These are phyloP conservation scores for Dryas drummondii DNA, from an alignment of 306 rosid genomes.

Conservation along the genomic window DNA sequence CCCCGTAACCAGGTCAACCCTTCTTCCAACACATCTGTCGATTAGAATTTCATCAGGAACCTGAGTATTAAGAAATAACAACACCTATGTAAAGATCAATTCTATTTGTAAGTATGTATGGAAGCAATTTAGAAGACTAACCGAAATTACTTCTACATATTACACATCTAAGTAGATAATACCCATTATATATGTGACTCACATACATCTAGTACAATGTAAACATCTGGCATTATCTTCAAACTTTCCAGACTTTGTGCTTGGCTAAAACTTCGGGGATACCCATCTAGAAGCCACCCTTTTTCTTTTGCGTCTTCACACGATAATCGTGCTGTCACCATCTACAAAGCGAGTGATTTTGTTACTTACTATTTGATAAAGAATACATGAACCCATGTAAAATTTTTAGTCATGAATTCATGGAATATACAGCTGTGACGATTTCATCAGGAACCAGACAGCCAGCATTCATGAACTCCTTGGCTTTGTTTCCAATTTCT, in stretches of 20 bases:
- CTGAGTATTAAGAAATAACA: conserved; percentile 63
- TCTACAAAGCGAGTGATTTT: conserved; percentile 41
- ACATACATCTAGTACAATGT: conserved; percentile 78
- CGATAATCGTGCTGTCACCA: conserved; percentile 77
- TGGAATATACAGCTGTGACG: conserved; percentile 63
- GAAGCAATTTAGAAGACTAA: not conserved
- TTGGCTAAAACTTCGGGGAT: conserved; percentile 73
- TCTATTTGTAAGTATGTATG: not conserved
- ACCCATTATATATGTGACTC: conserved; percentile 7
- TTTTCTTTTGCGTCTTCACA: conserved; percentile 59
- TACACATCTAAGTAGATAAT: conserved; percentile 3
- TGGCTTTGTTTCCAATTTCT: conserved; percentile 88
- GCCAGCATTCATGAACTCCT: conserved; percentile 89
- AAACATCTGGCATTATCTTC: conserved; percentile 79
- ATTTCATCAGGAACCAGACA: conserved; percentile 89
- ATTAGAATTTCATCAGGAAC: conserved; percentile 99
- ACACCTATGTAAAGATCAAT: conserved; percentile 14
- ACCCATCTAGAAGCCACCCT: conserved; percentile 99
- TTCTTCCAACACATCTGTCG: conserved; percentile 96
- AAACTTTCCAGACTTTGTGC: conserved; percentile 70
- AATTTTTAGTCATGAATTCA: conserved; percentile 17
- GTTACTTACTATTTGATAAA: conserved; percentile 21
- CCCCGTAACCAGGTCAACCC: conserved; percentile 81
- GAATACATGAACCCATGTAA: not conserved
- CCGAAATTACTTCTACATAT: not conserved